Evolutionary conservation across 2,329 filamentous ascomycete species (phyloP).

Genomic region (Sclerotinia glacialis): DNA sequence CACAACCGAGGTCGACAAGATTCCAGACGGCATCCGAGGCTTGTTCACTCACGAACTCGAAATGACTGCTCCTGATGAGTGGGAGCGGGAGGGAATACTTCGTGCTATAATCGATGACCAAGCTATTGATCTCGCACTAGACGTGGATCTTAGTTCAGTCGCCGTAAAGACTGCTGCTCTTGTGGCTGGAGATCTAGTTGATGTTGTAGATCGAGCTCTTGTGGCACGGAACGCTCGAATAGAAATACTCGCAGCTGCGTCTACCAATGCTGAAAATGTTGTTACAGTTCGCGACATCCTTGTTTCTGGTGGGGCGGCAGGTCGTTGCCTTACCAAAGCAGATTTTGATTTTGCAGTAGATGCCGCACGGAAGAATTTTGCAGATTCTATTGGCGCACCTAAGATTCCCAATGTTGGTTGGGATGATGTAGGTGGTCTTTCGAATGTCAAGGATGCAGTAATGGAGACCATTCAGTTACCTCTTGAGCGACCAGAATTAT

Average conservation of each 20-base stretch:
- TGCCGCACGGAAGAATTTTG: slow-evolving; percentile 94
- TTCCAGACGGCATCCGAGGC: slow-evolving; percentile 84
- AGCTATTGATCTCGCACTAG: slow-evolving; percentile 72
- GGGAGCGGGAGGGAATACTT: slow-evolving; percentile 84
- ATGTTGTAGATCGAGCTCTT: slow-evolving; percentile 87
- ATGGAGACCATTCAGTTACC: slow-evolving; percentile 95
- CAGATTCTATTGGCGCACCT: slow-evolving; percentile 92
- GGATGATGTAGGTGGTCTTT: slow-evolving; percentile 91
- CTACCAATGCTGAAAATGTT: slow-evolving; percentile 42
- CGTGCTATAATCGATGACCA: slow-evolving; percentile 73
- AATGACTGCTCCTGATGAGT: slow-evolving; percentile 88
- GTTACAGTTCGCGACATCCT: slow-evolving; percentile 80
- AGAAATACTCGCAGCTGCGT: slow-evolving; percentile 62
- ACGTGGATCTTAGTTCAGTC: slow-evolving; percentile 79
- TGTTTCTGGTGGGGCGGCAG: slow-evolving; percentile 77
- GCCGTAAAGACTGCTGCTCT: slow-evolving; percentile 94
- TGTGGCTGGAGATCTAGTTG: slow-evolving; percentile 89
- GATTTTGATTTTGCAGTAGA: slow-evolving; percentile 95
- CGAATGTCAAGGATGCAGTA: slow-evolving; percentile 94
- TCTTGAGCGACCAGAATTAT: slow-evolving; percentile 85
- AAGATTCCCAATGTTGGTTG: slow-evolving; percentile 97
- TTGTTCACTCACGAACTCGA: slow-evolving; percentile 95
- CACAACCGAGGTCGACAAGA: slow-evolving; percentile 91
- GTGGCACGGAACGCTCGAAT: slow-evolving; percentile 74
- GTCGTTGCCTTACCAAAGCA: slow-evolving; percentile 71